phyloP scores from a whole-genome alignment of 495 filamentous ascomycete genomes.

The Xylaria longipes region DNA sequence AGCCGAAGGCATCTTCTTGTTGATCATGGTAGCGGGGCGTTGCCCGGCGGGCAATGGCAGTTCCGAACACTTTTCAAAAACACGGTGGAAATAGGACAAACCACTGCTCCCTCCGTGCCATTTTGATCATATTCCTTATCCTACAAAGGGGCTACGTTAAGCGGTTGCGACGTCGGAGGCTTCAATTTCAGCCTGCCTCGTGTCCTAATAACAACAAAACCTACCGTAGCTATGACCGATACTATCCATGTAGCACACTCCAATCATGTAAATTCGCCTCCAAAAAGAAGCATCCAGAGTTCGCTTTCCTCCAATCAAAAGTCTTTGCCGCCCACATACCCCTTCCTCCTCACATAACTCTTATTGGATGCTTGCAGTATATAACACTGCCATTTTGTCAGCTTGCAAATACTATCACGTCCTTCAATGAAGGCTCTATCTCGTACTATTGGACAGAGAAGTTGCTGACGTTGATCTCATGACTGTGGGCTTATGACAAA shows the following conservation, averaged over 20 bases:
- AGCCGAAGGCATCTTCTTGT: neutral
- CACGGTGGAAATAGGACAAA: neutral
- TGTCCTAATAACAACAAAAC: neutral
- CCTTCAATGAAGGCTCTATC: neutral
- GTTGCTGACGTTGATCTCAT: neutral
- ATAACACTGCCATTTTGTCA: neutral
- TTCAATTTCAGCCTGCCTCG: neutral
- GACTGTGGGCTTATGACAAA: neutral
- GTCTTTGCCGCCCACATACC: neutral
- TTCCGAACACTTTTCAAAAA: neutral
- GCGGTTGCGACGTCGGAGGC: neutral
- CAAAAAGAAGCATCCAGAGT: neutral
- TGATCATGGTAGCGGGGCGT: neutral
- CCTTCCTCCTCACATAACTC: neutral
- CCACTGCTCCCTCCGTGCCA: neutral
- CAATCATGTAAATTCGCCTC: neutral
- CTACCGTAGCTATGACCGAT: no score
- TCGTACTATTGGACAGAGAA: neutral
- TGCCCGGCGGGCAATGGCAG: neutral
- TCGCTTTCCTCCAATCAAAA: neutral
- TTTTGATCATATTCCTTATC: neutral
- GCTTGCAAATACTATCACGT: neutral
- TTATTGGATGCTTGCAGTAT: neutral
- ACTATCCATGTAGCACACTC: no score
- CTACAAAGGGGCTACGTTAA: neutral